Evolutionary conservation across 192 early-diverging fungal species (phyloP).

Genomic region (Dissophora globulifera): DNA sequence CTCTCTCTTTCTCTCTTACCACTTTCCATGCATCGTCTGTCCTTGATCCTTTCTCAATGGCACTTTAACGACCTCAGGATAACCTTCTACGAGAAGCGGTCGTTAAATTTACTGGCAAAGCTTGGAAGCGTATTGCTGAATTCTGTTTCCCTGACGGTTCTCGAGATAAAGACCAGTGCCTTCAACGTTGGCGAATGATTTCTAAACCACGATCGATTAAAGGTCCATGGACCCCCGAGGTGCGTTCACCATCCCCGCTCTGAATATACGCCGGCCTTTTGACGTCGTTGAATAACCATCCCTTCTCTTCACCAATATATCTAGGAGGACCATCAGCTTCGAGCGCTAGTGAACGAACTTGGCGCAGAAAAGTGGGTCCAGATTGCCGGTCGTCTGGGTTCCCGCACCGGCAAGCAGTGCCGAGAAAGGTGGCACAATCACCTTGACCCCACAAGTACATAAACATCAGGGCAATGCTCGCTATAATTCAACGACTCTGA

Average conservation of each 20-base stretch:
- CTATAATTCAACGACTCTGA: too few species aligned
- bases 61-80: slow-evolving; percentile 18
- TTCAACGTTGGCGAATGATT: slow-evolving; percentile 49
- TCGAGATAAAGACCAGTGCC: slow-evolving; percentile 47
- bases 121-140: slow-evolving; percentile 45
- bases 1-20: too few species aligned
- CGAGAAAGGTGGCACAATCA: slow-evolving; percentile 51
- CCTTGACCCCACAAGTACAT: slow-evolving; percentile 46
- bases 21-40: too few species aligned
- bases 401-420: slow-evolving; percentile 50
- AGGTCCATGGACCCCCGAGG: slow-evolving; percentile 53
- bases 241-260: neutral
- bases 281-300: too few species aligned
- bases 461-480: neutral
- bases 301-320: neutral
- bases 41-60: neutral
- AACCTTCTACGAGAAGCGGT: slow-evolving; percentile 32
- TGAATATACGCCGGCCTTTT: too few species aligned
- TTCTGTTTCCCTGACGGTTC: slow-evolving; percentile 46
- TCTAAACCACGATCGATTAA: slow-evolving; percentile 52
- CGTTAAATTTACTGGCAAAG: slow-evolving; percentile 41
- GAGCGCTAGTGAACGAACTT: slow-evolving; percentile 33
- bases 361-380: slow-evolving; percentile 52
- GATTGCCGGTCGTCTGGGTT: slow-evolving; percentile 43
- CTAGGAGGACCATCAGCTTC: slow-evolving; percentile 50